Conservation (phyloP, 2,329 filamentous ascomycete genomes). For the Sclerotiophoma versabilis region DNA sequence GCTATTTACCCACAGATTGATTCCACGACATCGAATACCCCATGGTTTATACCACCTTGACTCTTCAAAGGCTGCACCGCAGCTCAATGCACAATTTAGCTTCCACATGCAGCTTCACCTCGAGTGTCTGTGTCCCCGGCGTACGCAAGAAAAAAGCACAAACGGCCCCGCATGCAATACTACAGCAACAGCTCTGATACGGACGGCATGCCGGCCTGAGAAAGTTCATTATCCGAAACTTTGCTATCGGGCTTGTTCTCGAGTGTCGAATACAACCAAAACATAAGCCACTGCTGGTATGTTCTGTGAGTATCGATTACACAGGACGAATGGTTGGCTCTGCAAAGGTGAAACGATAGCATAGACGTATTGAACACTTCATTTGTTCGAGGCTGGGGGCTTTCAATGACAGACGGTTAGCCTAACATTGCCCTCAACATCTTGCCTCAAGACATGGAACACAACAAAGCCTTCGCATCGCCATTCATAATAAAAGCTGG, state of each 20-base stretch:
- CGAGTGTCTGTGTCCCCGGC: background rate
- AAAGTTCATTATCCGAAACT: background rate
- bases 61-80: background rate
- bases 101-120: background rate
- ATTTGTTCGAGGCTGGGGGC: background rate
- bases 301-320: background rate
- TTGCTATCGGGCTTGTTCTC: background rate
- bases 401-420: background rate
- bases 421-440: background rate
- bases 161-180: background rate
- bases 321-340: background rate
- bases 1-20: background rate
- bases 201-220: background rate
- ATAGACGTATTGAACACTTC: background rate
- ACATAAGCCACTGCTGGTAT: background rate
- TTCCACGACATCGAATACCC: conserved; percentile 9
- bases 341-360: background rate
- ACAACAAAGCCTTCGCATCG: background rate
- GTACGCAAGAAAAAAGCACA: background rate
- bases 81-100: background rate
- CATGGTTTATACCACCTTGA: background rate
- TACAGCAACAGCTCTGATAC: background rate
- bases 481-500: too few relatives aligned
- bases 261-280: background rate
- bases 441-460: background rate